phyloP scores from a whole-genome alignment of 495 filamentous ascomycete species.

The Hyaloscypha finlandica region DNA sequence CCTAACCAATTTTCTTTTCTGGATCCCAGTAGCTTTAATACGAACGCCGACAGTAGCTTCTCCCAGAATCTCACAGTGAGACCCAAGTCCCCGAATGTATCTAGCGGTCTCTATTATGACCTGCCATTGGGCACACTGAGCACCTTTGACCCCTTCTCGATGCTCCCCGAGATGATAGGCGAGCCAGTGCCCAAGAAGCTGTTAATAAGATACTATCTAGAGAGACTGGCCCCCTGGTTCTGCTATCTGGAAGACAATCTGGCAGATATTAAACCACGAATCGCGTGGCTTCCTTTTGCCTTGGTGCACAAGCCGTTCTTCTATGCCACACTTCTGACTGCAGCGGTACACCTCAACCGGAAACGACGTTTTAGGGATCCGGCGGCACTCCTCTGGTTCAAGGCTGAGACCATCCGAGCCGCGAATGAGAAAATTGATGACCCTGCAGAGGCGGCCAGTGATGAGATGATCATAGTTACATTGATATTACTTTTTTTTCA shows the following conservation, averaged over 20 bases:
- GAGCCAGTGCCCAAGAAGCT: constrained; percentile 18
- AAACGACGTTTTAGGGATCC: constrained; percentile 8
- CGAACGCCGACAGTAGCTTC: neutral
- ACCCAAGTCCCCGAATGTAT: constrained; percentile 11
- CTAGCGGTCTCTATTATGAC: constrained; percentile 10
- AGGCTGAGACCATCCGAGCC: constrained; percentile 18
- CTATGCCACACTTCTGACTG: constrained; percentile 21
- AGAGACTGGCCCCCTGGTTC: constrained; percentile 25
- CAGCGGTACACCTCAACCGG: constrained; percentile 29
- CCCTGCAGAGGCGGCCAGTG: constrained; percentile 10
- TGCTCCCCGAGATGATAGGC: constrained; percentile 11
- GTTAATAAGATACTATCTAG: constrained; percentile 20
- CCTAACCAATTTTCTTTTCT: neutral
- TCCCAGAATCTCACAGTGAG: neutral
- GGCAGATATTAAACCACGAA: constrained; percentile 1
- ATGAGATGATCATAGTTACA: constrained; percentile 25
- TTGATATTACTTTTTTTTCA: constrained; percentile 26
- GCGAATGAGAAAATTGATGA: constrained; percentile 20
- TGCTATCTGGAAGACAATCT: constrained; percentile 18
- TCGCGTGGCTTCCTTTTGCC: constrained; percentile 25
- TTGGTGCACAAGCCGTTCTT: constrained; percentile 22
- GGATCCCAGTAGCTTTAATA: neutral
- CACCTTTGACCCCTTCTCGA: constrained; percentile 15
- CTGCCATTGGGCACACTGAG: constrained; percentile 6
- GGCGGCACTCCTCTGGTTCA: constrained; percentile 19